Base-by-base conservation (phyloP, 306 rosid genomes). In the Cucurbita pepo region DNA sequence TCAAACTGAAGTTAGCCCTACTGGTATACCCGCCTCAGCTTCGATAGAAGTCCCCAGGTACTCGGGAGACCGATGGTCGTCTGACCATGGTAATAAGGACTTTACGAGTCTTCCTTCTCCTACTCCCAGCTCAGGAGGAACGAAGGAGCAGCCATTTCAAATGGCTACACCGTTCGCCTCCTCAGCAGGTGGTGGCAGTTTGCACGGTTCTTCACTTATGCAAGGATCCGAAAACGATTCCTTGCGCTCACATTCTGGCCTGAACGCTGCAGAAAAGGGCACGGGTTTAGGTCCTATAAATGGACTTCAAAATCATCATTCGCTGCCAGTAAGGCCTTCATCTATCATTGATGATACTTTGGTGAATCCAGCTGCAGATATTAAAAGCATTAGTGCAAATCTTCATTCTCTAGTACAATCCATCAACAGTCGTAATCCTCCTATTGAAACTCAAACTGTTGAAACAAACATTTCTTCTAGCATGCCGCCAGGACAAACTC, bases 51-150 rank as follows among this genome's bases (percentile, higher is more conserved):
- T 89, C 58, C 87, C 95, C 8, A 89, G 74, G 75, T 80, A 75
- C 76, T 83, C 95, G 5, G 71, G 84, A 69, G 89, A 86, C 67
- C 82, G 85, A 16, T 86, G 88, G 92, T 77, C 82, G 44, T 77
- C 90, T 59, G 82, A 81, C 75, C 76, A 75, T 58, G 77, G 78
- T 74, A 67, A 47, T 73, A 81, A 82, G 72, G 91, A 86, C 67
- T 69, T 96, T 77, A 83, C 88, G 36, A 88, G 86, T 79, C 95
- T 95, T 79, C 99, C 99, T 72, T 95, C 99, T 0, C 99, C 99
- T 61, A 95, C 99, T 80, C 99, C 99, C 36, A 63, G 79, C 70
- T 89, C 83, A 77, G 85, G 84, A 74, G 87, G 79, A 53, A 59
- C 82, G 14, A 86, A 59, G 83, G 87, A 72, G 72, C 91, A 81